These are phyloP conservation scores for Phaeotremella skinneri DNA, from an alignment of 768 basidiomycete species.

Conservation along the genomic window DNA sequence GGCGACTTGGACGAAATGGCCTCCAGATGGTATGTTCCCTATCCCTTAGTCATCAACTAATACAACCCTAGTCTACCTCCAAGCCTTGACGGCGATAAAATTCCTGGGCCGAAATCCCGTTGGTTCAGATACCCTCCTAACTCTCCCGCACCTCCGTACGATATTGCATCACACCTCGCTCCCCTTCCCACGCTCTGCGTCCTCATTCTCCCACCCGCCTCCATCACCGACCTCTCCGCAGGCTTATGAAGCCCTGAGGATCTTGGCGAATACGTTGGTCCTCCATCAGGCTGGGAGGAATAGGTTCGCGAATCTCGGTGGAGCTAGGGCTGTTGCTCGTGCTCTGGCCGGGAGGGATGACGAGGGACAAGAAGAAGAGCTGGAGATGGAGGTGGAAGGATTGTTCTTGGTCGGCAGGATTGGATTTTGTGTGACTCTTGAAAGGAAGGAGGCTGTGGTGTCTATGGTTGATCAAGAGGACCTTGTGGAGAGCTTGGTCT, in stretches of 20 bases:
- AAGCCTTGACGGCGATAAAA: constrained; percentile 70
- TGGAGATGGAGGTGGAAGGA: constrained; percentile 21
- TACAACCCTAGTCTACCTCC: constrained; percentile 60
- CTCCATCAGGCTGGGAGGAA: constrained; percentile 29
- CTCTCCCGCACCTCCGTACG: constrained; percentile 52
- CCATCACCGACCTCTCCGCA: constrained; percentile 9
- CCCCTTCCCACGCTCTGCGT: constrained; percentile 11
- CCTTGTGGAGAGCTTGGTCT: constrained; percentile 34
- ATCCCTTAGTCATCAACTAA: constrained; percentile 6
- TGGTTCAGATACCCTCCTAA: constrained; percentile 63
- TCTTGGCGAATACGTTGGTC: constrained; percentile 69
- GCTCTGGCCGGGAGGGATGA: constrained; percentile 26
- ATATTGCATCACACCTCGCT: constrained; percentile 35
- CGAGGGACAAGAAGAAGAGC: neutral
- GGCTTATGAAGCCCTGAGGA: constrained; percentile 45
- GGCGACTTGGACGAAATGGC: constrained; percentile 56
- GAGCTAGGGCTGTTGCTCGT: constrained; percentile 23
- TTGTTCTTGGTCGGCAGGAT: constrained; percentile 40
- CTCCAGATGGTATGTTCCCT: constrained; percentile 59
- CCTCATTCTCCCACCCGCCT: constrained; percentile 11
- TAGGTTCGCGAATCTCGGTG: constrained; percentile 21
- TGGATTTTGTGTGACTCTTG: constrained; percentile 37
- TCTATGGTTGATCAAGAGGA: constrained; percentile 43
- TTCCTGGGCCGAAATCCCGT: constrained; percentile 68
- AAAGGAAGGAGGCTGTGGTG: constrained; percentile 29